Conservation (phyloP, 305 asterid species). For the Solanum hybrid region DNA sequence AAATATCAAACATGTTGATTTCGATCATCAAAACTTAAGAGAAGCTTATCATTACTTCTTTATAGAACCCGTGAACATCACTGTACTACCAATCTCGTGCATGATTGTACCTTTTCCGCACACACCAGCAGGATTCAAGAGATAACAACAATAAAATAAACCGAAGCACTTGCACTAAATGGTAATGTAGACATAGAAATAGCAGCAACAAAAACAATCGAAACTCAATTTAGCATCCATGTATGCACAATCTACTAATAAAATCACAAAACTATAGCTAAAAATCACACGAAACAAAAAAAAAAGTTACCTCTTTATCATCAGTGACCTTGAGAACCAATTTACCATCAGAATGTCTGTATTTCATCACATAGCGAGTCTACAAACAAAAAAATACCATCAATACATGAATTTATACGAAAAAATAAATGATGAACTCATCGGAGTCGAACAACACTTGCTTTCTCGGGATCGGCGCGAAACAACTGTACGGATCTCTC, state of each 20-base stretch:
- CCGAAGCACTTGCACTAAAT: background rate
- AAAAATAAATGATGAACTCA: background rate
- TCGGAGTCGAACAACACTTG: background rate
- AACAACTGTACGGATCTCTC: constrained; percentile 74
- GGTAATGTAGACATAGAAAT: background rate
- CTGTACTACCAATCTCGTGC: background rate
- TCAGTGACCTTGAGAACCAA: constrained; percentile 87
- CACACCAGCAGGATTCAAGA: background rate
- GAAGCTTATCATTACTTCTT: background rate
- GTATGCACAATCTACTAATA: background rate
- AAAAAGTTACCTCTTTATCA: constrained; percentile 57
- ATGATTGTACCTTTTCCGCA: background rate
- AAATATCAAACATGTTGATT: background rate
- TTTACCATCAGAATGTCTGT: constrained; percentile 86
- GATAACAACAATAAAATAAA: background rate
- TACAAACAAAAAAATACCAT: constrained; percentile 15
- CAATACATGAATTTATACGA: background rate
- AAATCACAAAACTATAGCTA: background rate
- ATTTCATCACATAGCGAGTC: constrained; percentile 86
- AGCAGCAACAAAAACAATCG: background rate
- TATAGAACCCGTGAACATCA: background rate
- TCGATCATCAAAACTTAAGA: background rate
- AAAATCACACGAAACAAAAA: background rate
- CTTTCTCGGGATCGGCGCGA: constrained; percentile 75
- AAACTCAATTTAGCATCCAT: background rate